phyloP scores from a whole-genome alignment of 83 land plant species.

The Thuja plicata region DNA sequence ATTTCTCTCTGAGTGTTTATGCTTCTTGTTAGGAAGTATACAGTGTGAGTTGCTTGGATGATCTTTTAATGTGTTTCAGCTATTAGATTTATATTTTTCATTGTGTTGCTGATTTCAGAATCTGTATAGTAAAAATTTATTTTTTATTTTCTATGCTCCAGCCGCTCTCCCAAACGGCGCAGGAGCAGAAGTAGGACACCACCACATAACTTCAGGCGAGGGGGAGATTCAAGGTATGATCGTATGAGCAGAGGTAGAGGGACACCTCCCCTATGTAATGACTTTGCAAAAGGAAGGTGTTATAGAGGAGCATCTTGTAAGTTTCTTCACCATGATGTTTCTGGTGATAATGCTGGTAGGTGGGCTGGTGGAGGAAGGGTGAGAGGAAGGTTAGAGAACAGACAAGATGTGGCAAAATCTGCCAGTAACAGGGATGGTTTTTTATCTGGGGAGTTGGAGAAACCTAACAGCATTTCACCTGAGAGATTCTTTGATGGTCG shows the following conservation, averaged over 20 bases:
- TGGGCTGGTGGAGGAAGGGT: slow-evolving; percentile 7
- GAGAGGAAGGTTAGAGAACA: slow-evolving; percentile 2
- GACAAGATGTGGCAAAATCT: slow-evolving; percentile 1
- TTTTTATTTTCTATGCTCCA: neutral
- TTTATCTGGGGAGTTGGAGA: slow-evolving; percentile 6
- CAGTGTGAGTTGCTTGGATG: neutral
- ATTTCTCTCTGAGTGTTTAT: neutral
- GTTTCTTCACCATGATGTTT: slow-evolving; percentile 27
- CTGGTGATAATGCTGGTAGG: slow-evolving; percentile 5
- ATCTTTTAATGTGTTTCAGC: neutral
- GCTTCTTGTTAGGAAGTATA: neutral
- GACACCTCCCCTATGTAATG: slow-evolving; percentile 34
- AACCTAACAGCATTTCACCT: neutral
- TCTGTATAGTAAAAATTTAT: neutral
- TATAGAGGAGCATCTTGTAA: slow-evolving; percentile 42
- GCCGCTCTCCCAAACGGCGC: slow-evolving; percentile 25
- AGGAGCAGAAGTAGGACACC: slow-evolving; percentile 60
- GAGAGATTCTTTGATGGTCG: neutral
- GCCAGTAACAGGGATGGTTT: neutral
- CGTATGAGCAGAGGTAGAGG: slow-evolving; percentile 28
- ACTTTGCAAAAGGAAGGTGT: slow-evolving; percentile 56
- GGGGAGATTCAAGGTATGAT: slow-evolving; percentile 24
- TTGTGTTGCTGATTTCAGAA: neutral
- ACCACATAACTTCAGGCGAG: slow-evolving; percentile 17
- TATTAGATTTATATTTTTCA: neutral